Evolutionary conservation across 2,329 filamentous ascomycete genomes (phyloP), one percentile per base, ranked within the genome.

Genomic region (Penicillium sp.): DNA sequence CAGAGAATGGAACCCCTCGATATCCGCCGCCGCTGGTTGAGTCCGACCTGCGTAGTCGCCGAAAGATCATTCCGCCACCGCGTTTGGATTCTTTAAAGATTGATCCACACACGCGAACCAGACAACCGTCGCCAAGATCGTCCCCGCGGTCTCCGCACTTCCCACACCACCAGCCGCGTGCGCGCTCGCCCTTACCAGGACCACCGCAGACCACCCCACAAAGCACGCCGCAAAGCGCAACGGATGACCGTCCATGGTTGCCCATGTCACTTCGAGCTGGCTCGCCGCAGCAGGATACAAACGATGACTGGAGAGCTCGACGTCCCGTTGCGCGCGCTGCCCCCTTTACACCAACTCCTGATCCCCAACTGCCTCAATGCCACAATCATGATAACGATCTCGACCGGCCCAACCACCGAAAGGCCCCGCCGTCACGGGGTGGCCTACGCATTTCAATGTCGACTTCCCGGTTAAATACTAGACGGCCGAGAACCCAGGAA

Each of bases 1-100:
- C 72, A 71, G 71, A 70, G 69, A 70, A 71, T 72, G 71, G 67
- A 66, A 67, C 65, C 56, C 58, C 63, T 68, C 70, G 65, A 62
- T 71, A 67, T 62, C 67, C 67, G 59, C 66, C 67, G 58, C 63
- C 63, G 55, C 54, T 61, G 59, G 68, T 59, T 66, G 66, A 69
- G 56, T 66, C 67, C 54, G 67, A 67, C 56, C 60, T 66, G 50
- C 59, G 65, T 54, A 64, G 61, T 57, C 68, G 67, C 50, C 68
- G 66, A 58, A 67, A 65, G 55, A 55, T 60, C 24, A 66, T 65
- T 48, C 64, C 67, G 46, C 68, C 66, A 45, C 65, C 61, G 26
- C 70, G 64, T 43, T 62, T 69, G 34, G 64, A 70, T 54, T 65
- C 68, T 44, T 48, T 71, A 39, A 67, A 61, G 50, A 65, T 67